phyloP scores from a whole-genome alignment of 371 early-diverging fungal species.

The Fennellomyces sp. region DNA sequence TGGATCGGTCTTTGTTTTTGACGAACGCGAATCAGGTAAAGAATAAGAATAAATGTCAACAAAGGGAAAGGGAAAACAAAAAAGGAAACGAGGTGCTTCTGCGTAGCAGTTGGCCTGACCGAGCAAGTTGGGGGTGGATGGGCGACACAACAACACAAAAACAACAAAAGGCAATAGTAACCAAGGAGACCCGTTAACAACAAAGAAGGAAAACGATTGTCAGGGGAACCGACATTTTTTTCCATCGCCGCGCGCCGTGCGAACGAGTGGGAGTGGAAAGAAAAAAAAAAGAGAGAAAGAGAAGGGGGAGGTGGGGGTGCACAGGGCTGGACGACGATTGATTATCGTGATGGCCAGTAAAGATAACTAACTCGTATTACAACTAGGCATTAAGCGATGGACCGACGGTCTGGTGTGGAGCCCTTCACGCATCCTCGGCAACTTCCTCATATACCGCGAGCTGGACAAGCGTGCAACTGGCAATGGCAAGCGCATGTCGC shows the following conservation, averaged over 20 bases:
- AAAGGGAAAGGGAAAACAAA: not conserved
- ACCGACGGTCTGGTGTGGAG: conserved; percentile 76
- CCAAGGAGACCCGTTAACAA: not conserved
- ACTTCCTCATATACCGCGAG: conserved; percentile 68
- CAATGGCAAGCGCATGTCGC: conserved; percentile 22
- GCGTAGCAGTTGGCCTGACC: not conserved
- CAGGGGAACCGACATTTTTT: conserved; percentile 1
- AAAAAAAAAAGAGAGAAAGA: not conserved
- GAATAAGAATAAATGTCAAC: not conserved
- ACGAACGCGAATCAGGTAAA: conserved; percentile 76
- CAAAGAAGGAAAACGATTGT: conserved; percentile 1
- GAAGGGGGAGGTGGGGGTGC: not conserved
- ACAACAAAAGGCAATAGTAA: not conserved
- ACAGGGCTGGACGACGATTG: not conserved
- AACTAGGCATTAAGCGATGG: conserved; percentile 72
- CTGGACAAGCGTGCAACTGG: conserved; percentile 44
- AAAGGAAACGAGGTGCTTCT: not conserved
- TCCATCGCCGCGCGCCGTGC: conserved; percentile 4
- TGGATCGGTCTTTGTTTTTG: conserved; percentile 78
- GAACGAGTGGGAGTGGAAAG: not conserved
- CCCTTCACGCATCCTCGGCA: conserved; percentile 68
- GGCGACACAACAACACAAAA: too few relatives aligned
- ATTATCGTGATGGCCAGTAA: not conserved
- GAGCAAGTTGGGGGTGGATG: not conserved
- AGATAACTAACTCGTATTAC: not conserved